A percentile compares a stretch with the other conserved stretches of the same genome.
Conservation (phyloP, 805 yeast genomes). For the Starmerella vaccinii region DNA sequence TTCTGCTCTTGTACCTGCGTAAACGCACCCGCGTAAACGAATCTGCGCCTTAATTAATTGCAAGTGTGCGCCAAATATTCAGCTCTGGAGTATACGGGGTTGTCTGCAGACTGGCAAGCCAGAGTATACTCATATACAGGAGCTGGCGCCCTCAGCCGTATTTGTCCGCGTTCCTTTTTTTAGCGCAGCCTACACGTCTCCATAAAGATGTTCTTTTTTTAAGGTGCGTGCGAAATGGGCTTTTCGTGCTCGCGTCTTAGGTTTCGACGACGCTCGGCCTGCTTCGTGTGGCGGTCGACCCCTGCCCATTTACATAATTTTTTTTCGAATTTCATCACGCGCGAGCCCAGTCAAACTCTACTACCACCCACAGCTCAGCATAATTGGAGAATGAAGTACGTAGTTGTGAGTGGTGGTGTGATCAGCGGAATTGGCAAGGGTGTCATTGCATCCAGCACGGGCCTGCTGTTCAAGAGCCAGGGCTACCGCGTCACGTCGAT, state of each 20-base stretch:
- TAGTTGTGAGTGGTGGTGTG: slow-evolving; percentile 98
- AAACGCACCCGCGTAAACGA: too few relatives aligned
- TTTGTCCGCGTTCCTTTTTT: too few relatives aligned
- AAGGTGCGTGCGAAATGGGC: too few relatives aligned
- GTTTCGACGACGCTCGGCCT: neutral
- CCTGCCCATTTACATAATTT: slow-evolving; percentile 13
- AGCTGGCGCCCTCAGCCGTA: too few relatives aligned
- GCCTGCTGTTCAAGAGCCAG: slow-evolving; percentile 81
- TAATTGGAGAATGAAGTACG: slow-evolving; percentile 74
- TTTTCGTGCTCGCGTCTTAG: neutral
- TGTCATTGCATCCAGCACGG: slow-evolving; percentile 92
- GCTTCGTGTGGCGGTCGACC: slow-evolving; percentile 4
- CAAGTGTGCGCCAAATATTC: too few relatives aligned
- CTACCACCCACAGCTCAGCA: neutral
- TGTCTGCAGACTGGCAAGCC: too few relatives aligned
- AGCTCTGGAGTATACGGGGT: too few relatives aligned
- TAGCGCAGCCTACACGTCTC: too few relatives aligned
- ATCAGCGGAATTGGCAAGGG: slow-evolving; percentile 99
- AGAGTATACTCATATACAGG: too few relatives aligned
- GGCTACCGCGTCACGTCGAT: slow-evolving; percentile 94
- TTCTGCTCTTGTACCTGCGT: too few relatives aligned
- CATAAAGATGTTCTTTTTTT: too few relatives aligned
- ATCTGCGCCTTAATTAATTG: too few relatives aligned
- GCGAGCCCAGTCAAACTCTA: neutral
- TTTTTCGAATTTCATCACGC: slow-evolving; percentile 2